These are phyloP conservation scores for Russula sp. DNA, from an alignment of 768 basidiomycete species.

Conservation along the genomic window DNA sequence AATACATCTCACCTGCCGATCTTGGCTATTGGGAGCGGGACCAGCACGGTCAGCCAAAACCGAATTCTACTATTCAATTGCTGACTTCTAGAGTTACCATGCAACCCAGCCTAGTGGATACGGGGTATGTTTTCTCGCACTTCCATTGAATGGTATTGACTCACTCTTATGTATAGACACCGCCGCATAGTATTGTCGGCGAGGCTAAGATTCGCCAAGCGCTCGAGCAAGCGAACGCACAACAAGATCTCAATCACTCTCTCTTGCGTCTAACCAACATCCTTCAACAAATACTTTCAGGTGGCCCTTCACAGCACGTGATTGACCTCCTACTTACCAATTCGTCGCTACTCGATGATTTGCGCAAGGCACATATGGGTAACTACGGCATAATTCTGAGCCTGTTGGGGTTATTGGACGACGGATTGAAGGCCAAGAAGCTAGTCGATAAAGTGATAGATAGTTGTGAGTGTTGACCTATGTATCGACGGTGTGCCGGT, in stretches of 20 bases:
- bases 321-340: slow-evolving; percentile 79
- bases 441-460: slow-evolving; percentile 91
- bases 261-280: slow-evolving; percentile 73
- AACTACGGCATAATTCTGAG: slow-evolving; percentile 89
- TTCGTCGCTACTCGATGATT: slow-evolving; percentile 71
- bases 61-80: neutral
- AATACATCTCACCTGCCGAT: slow-evolving; percentile 19
- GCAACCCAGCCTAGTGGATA: slow-evolving; percentile 22
- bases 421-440: slow-evolving; percentile 77
- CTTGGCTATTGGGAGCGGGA: slow-evolving; percentile 35
- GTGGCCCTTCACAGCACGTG: slow-evolving; percentile 64
- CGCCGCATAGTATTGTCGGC: slow-evolving; percentile 31
- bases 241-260: slow-evolving; percentile 72
- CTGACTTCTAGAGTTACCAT: neutral
- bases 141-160: neutral
- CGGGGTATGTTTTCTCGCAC: neutral
- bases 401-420: slow-evolving; percentile 86
- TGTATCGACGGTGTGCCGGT: neutral
- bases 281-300: slow-evolving; percentile 68
- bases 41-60: slow-evolving; percentile 40
- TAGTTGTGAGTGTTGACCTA: slow-evolving; percentile 37
- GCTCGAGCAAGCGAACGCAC: slow-evolving; percentile 67
- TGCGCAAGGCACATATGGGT: slow-evolving; percentile 87
- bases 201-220: slow-evolving; percentile 55
- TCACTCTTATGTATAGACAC: neutral